A percentile compares a stretch with the other conserved stretches of the same genome.
Conservation (phyloP, 495 filamentous ascomycete genomes). For the Aspergillus conjunctus region DNA sequence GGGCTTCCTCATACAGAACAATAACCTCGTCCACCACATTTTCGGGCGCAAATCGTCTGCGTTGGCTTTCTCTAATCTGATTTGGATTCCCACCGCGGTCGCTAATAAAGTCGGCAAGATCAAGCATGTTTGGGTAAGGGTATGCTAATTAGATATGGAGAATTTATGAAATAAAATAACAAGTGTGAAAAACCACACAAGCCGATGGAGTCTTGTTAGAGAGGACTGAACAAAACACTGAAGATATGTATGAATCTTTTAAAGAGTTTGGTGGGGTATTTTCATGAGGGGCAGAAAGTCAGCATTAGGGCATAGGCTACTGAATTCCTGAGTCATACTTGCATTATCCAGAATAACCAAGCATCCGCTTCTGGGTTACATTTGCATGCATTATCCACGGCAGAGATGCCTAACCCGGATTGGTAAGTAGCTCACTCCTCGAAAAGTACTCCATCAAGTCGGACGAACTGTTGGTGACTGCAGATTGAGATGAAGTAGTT, state of each 20-base stretch:
- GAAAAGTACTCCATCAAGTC: neutral
- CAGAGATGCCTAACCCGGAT: neutral
- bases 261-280: conserved; percentile 6
- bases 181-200: neutral
- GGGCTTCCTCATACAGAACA: conserved; percentile 81
- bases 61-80: conserved; percentile 86
- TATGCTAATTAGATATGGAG: neutral
- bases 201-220: neutral
- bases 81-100: conserved; percentile 89
- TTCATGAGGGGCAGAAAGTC: conserved; percentile 16
- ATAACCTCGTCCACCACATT: conserved; percentile 90
- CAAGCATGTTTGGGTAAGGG: conserved; percentile 60
- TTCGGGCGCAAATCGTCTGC: conserved; percentile 74
- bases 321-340: neutral
- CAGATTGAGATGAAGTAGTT: too few species aligned
- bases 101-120: conserved; percentile 77
- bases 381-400: neutral
- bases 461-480: too few species aligned
- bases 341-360: neutral
- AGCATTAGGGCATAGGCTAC: conserved; percentile 10
- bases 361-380: neutral
- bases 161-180: neutral
- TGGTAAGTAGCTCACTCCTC: neutral
- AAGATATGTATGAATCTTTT: conserved; percentile 1
- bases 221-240: neutral